A percentile compares a stretch with the other conserved stretches of the same genome.
Conservation (phyloP, 2,329 filamentous ascomycete genomes). For the Zymoseptoria brevis region DNA sequence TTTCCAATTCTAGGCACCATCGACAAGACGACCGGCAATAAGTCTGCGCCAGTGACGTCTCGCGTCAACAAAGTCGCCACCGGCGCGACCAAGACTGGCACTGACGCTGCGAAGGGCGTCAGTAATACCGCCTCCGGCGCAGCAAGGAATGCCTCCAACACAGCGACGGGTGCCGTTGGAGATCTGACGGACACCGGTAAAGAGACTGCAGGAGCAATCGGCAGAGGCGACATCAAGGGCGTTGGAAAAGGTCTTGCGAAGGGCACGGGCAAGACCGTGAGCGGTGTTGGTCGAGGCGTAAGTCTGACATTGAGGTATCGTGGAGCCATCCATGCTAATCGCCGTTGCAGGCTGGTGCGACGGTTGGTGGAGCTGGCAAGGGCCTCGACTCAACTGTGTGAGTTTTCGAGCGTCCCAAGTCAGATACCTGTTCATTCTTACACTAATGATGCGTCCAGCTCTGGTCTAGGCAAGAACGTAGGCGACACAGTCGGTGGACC, state of each 20-base stretch:
- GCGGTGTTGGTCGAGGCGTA: conserved; percentile 20
- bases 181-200: conserved; percentile 23
- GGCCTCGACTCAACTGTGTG: conserved; percentile 19
- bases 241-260: conserved; percentile 17
- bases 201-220: conserved; percentile 21
- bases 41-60: conserved; percentile 24
- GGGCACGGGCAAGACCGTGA: conserved; percentile 24
- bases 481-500: conserved; percentile 24
- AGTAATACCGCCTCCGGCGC: conserved; percentile 28
- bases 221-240: conserved; percentile 26
- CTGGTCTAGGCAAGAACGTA: conserved; percentile 5
- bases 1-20: conserved; percentile 20
- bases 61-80: conserved; percentile 29
- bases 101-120: conserved; percentile 30
- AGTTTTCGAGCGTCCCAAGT: background rate
- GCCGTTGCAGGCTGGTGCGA: conserved; percentile 2
- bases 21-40: conserved; percentile 29
- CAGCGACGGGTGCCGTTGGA: conserved; percentile 21
- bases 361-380: conserved; percentile 13
- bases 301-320: background rate
- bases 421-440: background rate
- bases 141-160: conserved; percentile 28
- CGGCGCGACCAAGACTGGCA: conserved; percentile 29
- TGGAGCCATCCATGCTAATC: background rate
- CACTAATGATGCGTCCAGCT: conserved; percentile 4